phyloP scores from a whole-genome alignment of 345 rosid species.

The Geranium rotundifolium region DNA sequence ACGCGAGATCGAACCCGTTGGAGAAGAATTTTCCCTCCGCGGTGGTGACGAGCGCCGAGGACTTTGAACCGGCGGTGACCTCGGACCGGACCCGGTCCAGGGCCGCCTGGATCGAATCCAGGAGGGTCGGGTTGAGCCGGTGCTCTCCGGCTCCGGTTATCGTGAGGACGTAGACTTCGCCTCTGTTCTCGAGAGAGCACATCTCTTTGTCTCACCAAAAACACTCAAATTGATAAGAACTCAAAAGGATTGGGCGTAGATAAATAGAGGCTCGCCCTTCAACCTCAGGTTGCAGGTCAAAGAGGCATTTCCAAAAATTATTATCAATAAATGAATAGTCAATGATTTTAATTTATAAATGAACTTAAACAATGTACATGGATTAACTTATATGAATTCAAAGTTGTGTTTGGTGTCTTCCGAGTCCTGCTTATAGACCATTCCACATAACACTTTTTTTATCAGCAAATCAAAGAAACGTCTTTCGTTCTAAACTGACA shows the following conservation, averaged over 20 bases:
- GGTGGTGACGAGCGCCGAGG: slow-evolving; percentile 51
- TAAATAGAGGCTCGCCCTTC: too few species aligned
- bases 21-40: slow-evolving; percentile 76
- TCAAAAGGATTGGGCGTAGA: too few species aligned
- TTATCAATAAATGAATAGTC: too few species aligned
- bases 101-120: slow-evolving; percentile 31
- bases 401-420: slow-evolving; percentile 48
- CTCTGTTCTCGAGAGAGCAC: slow-evolving; percentile 51
- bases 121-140: slow-evolving; percentile 38
- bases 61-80: slow-evolving; percentile 18
- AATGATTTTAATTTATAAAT: too few species aligned
- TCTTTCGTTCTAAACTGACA: too few species aligned
- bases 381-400: too few species aligned
- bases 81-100: slow-evolving; percentile 31
- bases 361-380: too few species aligned
- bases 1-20: slow-evolving; percentile 64
- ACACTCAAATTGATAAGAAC: too few species aligned
- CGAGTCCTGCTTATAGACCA: slow-evolving; percentile 59
- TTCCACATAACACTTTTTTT: too few species aligned
- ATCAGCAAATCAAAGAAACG: slow-evolving; percentile 29
- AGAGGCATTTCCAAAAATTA: too few species aligned
- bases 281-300: too few species aligned
- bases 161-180: slow-evolving; percentile 35
- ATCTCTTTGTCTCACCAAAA: slow-evolving; percentile 5
- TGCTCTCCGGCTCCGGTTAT: slow-evolving; percentile 55